A percentile compares a stretch with the other conserved stretches of the same genome.
Evolutionary conservation across 1,284 basidiomycete species (phyloP).

Genomic region (Ganoderma lingzhi): DNA sequence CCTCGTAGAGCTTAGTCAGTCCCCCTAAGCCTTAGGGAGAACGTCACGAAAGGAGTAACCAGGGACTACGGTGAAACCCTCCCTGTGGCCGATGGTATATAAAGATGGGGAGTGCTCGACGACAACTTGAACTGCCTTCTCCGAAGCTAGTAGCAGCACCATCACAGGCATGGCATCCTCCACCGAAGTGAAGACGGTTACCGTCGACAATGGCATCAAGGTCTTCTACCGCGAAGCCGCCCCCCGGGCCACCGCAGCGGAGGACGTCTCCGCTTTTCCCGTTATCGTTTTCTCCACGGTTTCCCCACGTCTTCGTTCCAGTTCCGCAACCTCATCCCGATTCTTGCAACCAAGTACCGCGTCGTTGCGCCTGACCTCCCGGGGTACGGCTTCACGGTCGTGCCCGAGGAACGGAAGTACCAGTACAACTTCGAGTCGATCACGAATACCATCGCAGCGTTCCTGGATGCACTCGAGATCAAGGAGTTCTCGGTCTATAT

Average conservation of each 20-base stretch:
- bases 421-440: constrained; percentile 52
- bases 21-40: background rate
- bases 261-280: constrained; percentile 31
- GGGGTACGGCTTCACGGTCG: constrained; percentile 56
- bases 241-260: constrained; percentile 21
- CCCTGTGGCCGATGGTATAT: background rate
- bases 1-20: background rate
- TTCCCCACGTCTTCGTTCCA: constrained; percentile 57
- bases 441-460: constrained; percentile 47
- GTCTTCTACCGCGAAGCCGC: constrained; percentile 56
- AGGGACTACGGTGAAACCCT: background rate
- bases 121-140: background rate
- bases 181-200: constrained; percentile 37
- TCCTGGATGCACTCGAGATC: constrained; percentile 50
- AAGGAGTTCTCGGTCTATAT: constrained; percentile 52
- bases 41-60: background rate
- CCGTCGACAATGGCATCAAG: constrained; percentile 44
- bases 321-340: constrained; percentile 55
- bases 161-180: constrained; percentile 16
- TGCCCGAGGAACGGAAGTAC: constrained; percentile 46
- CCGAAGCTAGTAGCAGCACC: background rate
- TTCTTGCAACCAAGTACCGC: constrained; percentile 49
- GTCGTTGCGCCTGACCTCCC: constrained; percentile 59
- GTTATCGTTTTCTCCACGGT: constrained; percentile 55
- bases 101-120: background rate